Evolutionary conservation across 768 basidiomycete genomes (phyloP).

Genomic region (Infundibulicybe gibba): DNA sequence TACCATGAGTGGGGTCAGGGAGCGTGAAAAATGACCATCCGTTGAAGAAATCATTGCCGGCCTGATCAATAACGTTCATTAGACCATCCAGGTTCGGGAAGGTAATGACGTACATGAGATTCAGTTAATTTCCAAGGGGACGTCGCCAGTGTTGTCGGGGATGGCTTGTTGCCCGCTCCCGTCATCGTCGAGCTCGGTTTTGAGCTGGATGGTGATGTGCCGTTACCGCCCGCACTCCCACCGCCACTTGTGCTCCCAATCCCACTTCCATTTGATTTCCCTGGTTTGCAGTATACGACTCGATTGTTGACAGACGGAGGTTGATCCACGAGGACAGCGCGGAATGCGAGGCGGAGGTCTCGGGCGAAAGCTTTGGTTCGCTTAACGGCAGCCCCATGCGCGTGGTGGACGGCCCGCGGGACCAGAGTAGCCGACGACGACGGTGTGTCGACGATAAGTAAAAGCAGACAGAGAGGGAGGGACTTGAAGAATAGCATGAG

Average conservation of each 20-base stretch:
- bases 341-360: conserved; percentile 67
- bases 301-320: conserved; percentile 12
- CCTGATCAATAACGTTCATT: conserved; percentile 23
- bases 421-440: conserved; percentile 26
- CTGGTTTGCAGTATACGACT: conserved; percentile 42
- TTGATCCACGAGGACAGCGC: conserved; percentile 45
- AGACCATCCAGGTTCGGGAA: not conserved
- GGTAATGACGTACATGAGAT: conserved; percentile 44
- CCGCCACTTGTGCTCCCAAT: conserved; percentile 10
- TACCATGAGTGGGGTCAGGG: conserved; percentile 76
- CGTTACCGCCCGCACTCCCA: conserved; percentile 13
- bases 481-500: conserved; percentile 21
- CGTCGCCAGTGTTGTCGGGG: conserved; percentile 21
- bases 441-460: conserved; percentile 27
- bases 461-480: conserved; percentile 30
- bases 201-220: conserved; percentile 10
- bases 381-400: conserved; percentile 51
- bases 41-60: conserved; percentile 74
- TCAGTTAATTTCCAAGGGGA: conserved; percentile 61
- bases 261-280: conserved; percentile 15
- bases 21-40: conserved; percentile 73
- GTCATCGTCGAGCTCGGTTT: conserved; percentile 12
- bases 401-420: conserved; percentile 38
- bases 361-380: conserved; percentile 61
- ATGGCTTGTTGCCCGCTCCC: conserved; percentile 13